Conservation (phyloP, 805 yeast genomes). For the Henningerozyma blattae region DNA sequence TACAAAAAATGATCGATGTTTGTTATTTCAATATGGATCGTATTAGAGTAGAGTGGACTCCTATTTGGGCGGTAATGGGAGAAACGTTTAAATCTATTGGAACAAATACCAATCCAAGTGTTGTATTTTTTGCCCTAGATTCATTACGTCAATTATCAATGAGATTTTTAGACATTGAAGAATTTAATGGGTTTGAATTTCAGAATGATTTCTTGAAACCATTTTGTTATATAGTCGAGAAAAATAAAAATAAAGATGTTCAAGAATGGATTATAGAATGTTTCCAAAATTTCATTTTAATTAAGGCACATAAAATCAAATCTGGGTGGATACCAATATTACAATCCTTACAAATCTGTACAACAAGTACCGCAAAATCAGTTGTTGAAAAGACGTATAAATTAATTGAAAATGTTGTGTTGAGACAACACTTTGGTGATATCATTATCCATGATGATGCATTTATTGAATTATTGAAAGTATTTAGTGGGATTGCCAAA, state of each 20-base stretch:
- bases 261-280: conserved; percentile 87
- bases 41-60: conserved; percentile 93
- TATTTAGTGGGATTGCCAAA: conserved; percentile 72
- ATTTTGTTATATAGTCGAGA: conserved; percentile 62
- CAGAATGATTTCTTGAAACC: conserved; percentile 91
- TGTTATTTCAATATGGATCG: conserved; percentile 96
- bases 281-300: conserved; percentile 69
- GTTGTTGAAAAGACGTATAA: conserved; percentile 55
- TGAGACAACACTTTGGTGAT: conserved; percentile 45
- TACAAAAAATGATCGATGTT: conserved; percentile 93
- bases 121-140: conserved; percentile 85
- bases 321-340: conserved; percentile 95
- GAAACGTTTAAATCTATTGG: conserved; percentile 79
- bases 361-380: conserved; percentile 39
- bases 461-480: conserved; percentile 49
- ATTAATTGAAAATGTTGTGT: conserved; percentile 45
- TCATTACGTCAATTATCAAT: conserved; percentile 86
- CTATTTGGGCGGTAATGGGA: conserved; percentile 89
- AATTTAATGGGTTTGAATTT: conserved; percentile 87
- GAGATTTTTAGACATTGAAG: conserved; percentile 88
- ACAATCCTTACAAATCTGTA: conserved; percentile 64
- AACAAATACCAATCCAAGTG: conserved; percentile 59
- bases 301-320: conserved; percentile 60
- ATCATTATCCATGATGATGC: conserved; percentile 60
- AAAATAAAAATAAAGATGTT: conserved; percentile 57